Conservation (phyloP, 2,329 filamentous ascomycete species). For the Ascocoryne sarcoides region DNA sequence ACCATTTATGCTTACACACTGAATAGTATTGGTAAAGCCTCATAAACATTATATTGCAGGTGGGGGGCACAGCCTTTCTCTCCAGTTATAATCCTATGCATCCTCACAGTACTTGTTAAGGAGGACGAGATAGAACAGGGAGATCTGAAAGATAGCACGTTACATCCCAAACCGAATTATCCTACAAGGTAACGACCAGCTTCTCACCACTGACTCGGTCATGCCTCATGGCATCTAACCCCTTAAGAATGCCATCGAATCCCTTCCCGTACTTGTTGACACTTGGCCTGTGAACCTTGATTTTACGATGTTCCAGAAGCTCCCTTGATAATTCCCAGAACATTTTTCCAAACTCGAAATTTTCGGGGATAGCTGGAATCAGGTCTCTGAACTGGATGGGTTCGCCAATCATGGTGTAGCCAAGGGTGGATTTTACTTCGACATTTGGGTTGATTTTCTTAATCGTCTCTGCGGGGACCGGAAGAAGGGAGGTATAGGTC, state of each 20-base stretch:
- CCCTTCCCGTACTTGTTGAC: constrained; percentile 26
- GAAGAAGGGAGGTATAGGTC: constrained; percentile 34
- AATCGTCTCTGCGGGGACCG: constrained; percentile 30
- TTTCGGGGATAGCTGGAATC: constrained; percentile 19
- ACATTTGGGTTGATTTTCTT: constrained; percentile 34
- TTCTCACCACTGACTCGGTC: constrained; percentile 35
- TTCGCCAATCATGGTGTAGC: constrained; percentile 35
- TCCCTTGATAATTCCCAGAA: constrained; percentile 31
- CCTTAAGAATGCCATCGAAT: constrained; percentile 23
- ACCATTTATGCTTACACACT: no score
- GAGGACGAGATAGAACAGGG: no score
- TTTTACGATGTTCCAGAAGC: constrained; percentile 30
- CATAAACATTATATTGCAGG: no score
- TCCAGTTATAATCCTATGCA: no score
- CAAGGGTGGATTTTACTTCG: constrained; percentile 27
- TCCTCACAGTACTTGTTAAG: no score
- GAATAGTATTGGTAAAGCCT: no score
- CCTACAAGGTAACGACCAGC: constrained; percentile 36
- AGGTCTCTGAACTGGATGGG: constrained; percentile 21
- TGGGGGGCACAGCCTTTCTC: no score
- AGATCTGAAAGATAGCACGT: no score
- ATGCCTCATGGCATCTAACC: constrained; percentile 21
- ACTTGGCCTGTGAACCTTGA: constrained; percentile 29
- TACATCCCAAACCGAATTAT: neutral
- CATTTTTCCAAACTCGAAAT: constrained; percentile 31